Base-by-base conservation (phyloP, 352 stramenopile species). In the Phytophthora crassamura region DNA sequence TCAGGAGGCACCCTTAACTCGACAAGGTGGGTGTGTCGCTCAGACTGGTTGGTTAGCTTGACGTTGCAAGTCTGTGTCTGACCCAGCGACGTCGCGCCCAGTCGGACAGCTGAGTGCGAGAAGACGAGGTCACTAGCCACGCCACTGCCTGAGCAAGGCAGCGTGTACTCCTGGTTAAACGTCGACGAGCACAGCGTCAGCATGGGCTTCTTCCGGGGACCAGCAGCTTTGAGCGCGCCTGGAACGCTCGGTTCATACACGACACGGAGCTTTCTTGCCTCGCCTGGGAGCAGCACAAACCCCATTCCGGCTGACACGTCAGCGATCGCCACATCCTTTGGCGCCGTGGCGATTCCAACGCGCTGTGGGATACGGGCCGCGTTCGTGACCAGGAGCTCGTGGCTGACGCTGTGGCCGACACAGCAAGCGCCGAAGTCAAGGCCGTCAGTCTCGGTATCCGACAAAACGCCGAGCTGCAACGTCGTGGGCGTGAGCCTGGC, bases 401-500 rank as follows among this genome's bases (percentile, higher is more conserved):
- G 72, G 6, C 49, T 71, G 10, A 81, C 64, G 15, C 72, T 77
- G 18, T 86, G 66, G 5, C 77, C 77, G 12, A 86, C 52, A 25
- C 62, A 73, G 32, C 75, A 82, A 3, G 43, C 22, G 5, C 75
- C 77, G 51, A 86, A 86, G n/a, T 71, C 20, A 1, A 86, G 33
- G 15, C 28, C 42, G 38, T 38, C 38, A 10, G 43, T 54, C 6
- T 51, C 9, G 1, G 72, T 43, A 3, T 49, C 18, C 2, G 61
- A 49, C 15, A 39, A 63, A 33, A 78, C 39, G 0, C 47, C 2
- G 1, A 82, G 20, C 2, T 55, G 18, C 3, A 72, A 50, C 2
- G 22, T 50, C 36, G 56, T 52, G 5, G 61, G 9, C 7, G 75
- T 79, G 7, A 84, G 36, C 20, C 70, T 75, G 3, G 72, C 75